Evolutionary conservation across 2,329 filamentous ascomycete species (phyloP), one percentile per base, ranked within the genome.

Genomic region (Aspergillus sclerotialis): DNA sequence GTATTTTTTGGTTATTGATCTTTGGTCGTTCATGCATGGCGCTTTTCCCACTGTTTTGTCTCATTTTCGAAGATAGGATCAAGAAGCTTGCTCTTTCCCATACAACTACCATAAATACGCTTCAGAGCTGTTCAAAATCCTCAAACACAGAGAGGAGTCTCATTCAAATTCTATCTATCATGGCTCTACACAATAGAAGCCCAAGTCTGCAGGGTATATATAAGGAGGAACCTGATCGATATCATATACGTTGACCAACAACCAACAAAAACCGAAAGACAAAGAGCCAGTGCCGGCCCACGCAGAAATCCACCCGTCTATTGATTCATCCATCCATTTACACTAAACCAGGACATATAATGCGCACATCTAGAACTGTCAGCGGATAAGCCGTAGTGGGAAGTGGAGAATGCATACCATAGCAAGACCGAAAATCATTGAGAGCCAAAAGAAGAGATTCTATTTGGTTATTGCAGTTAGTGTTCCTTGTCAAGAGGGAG

Each of bases 391-490:
- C 30, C 43, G 5, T 5, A 43, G 13, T 23, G 19, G 10, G n/a
- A n/a, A n/a, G n/a, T n/a, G n/a, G n/a, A n/a, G n/a, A n/a, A n/a
- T 38, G 67, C 80, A 60, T 66, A 89, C 84, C 75, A 90, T 67
- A 42, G 83, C 84, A 39, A 94, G 63, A 0, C 89, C 89, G 32
- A 92, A 55, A 46, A 94, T 87, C 85, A 94, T 94, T 15, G 82
- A 88, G 52, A 78, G 81, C 89, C 89, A 94, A 56, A 94, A 94
- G 42, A 84, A 81, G 9, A 23, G 16, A 15, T 33, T 33, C 31
- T 31, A 15, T 12, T 12, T 12, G 4, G 6, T 12, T 23, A n/a
- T 9, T n/a, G 7, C 13, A 29, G 18, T 29, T 8, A 7, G 11
- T 3, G 11, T 29, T 9, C 28, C n/a, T 12, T 5, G 6, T 16